Evolutionary conservation across 2,329 filamentous ascomycete genomes (phyloP).

Genomic region (Fusarium annulatum): DNA sequence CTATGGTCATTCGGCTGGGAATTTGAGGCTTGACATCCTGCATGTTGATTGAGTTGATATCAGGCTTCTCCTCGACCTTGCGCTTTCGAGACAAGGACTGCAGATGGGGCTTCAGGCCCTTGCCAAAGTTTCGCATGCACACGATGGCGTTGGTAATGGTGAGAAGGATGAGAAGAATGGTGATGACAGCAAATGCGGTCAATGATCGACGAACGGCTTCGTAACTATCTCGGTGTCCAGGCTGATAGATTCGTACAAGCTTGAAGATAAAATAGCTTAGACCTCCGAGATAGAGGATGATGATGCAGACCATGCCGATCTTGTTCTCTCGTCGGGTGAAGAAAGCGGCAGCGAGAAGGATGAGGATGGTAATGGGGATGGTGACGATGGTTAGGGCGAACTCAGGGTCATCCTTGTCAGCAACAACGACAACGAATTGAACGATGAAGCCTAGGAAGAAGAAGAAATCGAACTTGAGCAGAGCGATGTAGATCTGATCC

Average conservation of each 20-base stretch:
- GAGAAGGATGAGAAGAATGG: constrained; percentile 85
- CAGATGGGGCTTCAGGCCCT: constrained; percentile 89
- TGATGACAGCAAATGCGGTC: constrained; percentile 94
- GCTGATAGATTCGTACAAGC: constrained; percentile 92
- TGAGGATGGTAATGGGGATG: constrained; percentile 89
- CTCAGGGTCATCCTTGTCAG: constrained; percentile 74
- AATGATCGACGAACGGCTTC: constrained; percentile 83
- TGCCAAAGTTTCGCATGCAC: constrained; percentile 91
- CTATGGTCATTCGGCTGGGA: constrained; percentile 70
- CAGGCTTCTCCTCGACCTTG: constrained; percentile 64
- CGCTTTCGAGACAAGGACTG: constrained; percentile 59
- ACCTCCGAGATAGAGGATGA: constrained; percentile 87
- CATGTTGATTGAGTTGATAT: constrained; percentile 66
- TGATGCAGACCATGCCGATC: constrained; percentile 79
- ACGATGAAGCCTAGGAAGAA: constrained; percentile 99
- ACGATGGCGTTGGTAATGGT: constrained; percentile 89
- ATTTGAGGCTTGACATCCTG: constrained; percentile 67
- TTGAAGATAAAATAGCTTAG: constrained; percentile 98
- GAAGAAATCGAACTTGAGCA: constrained; percentile 99
- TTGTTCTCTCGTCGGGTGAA: constrained; percentile 88
- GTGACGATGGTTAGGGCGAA: constrained; percentile 89
- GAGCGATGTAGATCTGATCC: constrained; percentile 89
- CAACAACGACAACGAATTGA: constrained; percentile 95
- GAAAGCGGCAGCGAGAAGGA: constrained; percentile 85
- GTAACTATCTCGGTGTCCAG: constrained; percentile 70